These are phyloP conservation scores for Colletotrichum paranaense DNA, from an alignment of 2,329 filamentous ascomycete species.

Conservation along the genomic window DNA sequence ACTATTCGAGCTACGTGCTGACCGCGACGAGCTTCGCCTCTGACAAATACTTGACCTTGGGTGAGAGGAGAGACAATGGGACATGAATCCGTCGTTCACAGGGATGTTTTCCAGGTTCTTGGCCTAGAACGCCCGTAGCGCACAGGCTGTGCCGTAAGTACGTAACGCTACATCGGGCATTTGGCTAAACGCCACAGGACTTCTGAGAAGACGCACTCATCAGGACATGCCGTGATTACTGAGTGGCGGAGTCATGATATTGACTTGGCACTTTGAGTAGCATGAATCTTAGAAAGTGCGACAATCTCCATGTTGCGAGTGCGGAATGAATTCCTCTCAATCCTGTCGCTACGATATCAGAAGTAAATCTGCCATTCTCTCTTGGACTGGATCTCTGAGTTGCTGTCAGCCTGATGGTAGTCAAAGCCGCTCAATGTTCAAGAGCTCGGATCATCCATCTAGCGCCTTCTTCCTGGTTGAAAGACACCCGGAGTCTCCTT, in stretches of 20 bases:
- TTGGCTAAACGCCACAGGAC: neutral
- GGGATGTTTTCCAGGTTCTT: neutral
- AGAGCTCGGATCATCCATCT: neutral
- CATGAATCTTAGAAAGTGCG: neutral
- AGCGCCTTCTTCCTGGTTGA: neutral
- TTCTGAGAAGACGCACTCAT: neutral
- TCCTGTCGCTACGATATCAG: neutral
- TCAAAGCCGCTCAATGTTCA: neutral
- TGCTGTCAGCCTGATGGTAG: neutral
- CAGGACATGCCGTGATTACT: neutral
- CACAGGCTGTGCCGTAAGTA: neutral
- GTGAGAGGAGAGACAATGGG: neutral
- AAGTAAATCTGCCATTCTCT: neutral
- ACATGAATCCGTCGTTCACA: neutral
- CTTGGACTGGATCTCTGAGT: neutral
- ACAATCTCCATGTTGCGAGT: neutral
- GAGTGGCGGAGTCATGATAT: neutral
- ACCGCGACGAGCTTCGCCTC: neutral
- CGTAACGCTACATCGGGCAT: neutral
- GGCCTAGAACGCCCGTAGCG: neutral
- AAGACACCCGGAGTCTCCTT: neutral
- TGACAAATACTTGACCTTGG: neutral
- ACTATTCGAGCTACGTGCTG: neutral
- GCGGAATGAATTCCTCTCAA: neutral
- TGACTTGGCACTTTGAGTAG: neutral